Percentiles rank a stretch among this genome's conserved stretches.
phyloP scores from a whole-genome alignment of 2,329 filamentous ascomycete genomes.

The Stachybotrys echinatus region DNA sequence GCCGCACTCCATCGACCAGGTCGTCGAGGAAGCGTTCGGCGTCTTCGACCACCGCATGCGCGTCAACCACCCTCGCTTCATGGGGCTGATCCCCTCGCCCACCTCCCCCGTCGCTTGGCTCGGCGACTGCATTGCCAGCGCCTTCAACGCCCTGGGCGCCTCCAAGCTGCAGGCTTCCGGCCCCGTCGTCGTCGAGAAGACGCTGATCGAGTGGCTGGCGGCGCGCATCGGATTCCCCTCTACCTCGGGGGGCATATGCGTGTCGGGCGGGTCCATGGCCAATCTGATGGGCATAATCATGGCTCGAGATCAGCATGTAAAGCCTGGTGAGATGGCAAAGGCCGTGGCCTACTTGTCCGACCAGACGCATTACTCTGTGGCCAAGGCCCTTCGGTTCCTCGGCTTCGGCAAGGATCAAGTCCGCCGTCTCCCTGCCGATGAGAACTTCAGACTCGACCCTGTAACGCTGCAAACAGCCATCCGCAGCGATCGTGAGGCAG shows the following conservation, averaged over 20 bases:
- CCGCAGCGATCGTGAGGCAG: conserved; percentile 3
- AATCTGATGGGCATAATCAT: conserved; percentile 16
- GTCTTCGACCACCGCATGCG: neutral
- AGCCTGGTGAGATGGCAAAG: conserved; percentile 4
- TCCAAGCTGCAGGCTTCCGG: conserved; percentile 15
- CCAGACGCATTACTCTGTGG: conserved; percentile 11
- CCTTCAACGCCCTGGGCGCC: conserved; percentile 14
- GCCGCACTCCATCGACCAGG: neutral
- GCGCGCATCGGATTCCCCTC: conserved; percentile 8
- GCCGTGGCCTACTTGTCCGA: conserved; percentile 12
- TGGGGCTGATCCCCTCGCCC: conserved; percentile 15
- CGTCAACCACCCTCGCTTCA: conserved; percentile 2
- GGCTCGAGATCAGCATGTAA: conserved; percentile 11
- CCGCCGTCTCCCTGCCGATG: conserved; percentile 5
- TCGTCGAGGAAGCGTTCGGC: neutral
- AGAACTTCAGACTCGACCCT: conserved; percentile 3
- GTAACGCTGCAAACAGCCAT: conserved; percentile 4
- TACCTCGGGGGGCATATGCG: conserved; percentile 14
- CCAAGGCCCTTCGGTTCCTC: conserved; percentile 7
- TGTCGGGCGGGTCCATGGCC: conserved; percentile 19
- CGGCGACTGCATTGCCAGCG: conserved; percentile 11
- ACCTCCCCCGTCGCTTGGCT: conserved; percentile 15
- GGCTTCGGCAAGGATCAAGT: conserved; percentile 8
- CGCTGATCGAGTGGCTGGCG: conserved; percentile 15
- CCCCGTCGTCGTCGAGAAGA: conserved; percentile 15